A percentile compares a stretch with the other conserved stretches of the same genome.
Evolutionary conservation across 208 protist species (phyloP).

Genomic region (Wallacemonas sp.): DNA sequence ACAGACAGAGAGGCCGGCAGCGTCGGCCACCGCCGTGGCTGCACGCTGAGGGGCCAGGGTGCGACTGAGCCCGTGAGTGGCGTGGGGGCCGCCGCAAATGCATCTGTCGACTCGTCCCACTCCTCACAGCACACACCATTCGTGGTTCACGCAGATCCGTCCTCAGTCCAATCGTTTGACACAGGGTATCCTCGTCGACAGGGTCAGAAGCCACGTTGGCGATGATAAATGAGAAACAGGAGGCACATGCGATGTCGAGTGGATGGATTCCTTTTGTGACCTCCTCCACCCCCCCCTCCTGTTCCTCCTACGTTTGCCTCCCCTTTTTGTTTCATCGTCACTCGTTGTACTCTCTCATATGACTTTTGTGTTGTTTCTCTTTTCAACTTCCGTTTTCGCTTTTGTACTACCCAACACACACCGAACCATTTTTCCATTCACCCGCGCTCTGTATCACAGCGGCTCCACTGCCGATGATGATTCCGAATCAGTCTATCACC

Average conservation of each 20-base stretch:
- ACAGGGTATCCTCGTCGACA: constrained; percentile 7
- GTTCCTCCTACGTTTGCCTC: background rate
- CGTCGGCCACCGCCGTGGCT: background rate
- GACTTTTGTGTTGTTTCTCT: background rate
- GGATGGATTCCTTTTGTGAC: constrained; percentile 15
- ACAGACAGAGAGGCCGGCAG: background rate
- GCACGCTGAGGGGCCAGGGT: background rate
- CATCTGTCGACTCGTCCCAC: background rate
- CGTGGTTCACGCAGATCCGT: constrained; percentile 60
- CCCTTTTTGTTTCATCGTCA: background rate
- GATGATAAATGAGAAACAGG: background rate
- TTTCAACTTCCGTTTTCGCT: background rate
- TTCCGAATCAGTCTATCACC: too few relatives aligned
- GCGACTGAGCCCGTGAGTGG: background rate
- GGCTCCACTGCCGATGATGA: too few relatives aligned
- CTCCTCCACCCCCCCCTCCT: background rate
- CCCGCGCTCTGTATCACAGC: too few relatives aligned
- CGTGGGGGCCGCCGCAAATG: background rate
- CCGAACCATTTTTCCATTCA: background rate
- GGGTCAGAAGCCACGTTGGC: constrained; percentile 8
- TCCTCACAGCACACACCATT: constrained; percentile 48
- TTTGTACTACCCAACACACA: too few relatives aligned
- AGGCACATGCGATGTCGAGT: background rate
- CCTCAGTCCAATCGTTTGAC: constrained; percentile 25
- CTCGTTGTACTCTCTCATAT: background rate